phyloP scores from a whole-genome alignment of 345 rosid genomes.

The Dipteronia sinensis region DNA sequence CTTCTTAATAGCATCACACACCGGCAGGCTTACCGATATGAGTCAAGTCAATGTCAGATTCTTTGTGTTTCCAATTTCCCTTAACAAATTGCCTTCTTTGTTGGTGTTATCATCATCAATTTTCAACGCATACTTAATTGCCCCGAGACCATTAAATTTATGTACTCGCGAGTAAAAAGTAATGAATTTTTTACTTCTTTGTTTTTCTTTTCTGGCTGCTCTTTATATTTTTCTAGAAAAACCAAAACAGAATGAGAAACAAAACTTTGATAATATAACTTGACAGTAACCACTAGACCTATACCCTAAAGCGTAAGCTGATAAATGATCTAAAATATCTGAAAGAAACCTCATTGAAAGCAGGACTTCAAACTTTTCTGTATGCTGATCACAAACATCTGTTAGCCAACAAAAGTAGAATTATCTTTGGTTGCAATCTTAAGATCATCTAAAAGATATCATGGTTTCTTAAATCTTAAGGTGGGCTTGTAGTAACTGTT shows the following conservation, averaged over 20 bases:
- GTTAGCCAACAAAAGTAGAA: neutral
- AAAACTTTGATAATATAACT: neutral
- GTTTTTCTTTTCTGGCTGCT: neutral
- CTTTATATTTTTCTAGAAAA: neutral
- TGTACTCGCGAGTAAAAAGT: neutral
- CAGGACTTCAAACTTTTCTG: neutral
- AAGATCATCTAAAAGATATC: too few species aligned
- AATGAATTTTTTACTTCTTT: neutral
- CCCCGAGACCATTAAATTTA: neutral
- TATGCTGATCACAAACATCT: neutral
- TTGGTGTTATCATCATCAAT: too few species aligned
- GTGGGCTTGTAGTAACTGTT: too few species aligned
- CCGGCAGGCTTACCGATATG: neutral
- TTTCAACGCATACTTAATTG: neutral
- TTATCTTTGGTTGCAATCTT: neutral
- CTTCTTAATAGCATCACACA: neutral
- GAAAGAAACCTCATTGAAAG: neutral
- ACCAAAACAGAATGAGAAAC: neutral
- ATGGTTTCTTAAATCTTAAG: neutral
- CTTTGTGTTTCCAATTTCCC: neutral
- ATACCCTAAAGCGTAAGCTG: too few species aligned
- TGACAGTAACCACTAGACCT: too few species aligned
- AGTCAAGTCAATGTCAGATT: neutral
- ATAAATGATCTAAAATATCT: too few species aligned
- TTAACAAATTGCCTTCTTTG: neutral